Evolutionary conservation across 164 flowering plant genomes (phyloP), one percentile per base, ranked within the genome.

Genomic region (Magnolia kwangsiensis): DNA sequence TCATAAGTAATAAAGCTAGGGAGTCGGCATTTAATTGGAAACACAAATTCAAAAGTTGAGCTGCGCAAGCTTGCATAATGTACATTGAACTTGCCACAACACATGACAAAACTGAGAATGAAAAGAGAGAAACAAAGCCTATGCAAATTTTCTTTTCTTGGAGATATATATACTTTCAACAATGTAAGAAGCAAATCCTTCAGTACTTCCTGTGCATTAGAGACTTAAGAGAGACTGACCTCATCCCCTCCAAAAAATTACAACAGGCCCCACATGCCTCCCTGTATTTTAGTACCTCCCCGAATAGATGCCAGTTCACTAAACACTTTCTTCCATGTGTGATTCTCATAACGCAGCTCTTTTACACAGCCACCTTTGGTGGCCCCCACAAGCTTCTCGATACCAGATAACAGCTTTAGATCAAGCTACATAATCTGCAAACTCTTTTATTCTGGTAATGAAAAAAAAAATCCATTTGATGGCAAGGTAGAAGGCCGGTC

Each of bases 331-430:
- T 50, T 50, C 11, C 27, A n/a, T 9, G 4, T 20, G 58, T 76
- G 68, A 68, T 77, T 77, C 70, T 78, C 59, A 8, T 27, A 51
- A 20, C 13, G 14, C 61, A 55, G 18, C 55, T 72, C 71, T 78
- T 81, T 73, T 72, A 80, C 78, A 75, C 71, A 59, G 63, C 80
- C 81, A 63, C 76, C 71, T 80, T 73, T 77, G 75, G 61, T 29
- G 77, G 72, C 55, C 72, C 19, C 67, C 27, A 27, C 20, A 65
- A 31, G 72, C 74, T 61, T 67, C 31, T 80, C 76, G 76, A 72
- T 51, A 55, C 59, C 63, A 58, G 65, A 71, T 61, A 71, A 67
- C 63, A 61, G 64, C 75, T 29, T 76, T 7, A 50, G 74, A 68
- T 65, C 71, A 69, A 69, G 72, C 70, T 63, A 45, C 51, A 61